A percentile compares a stretch with the other conserved stretches of the same genome.
Conservation (phyloP, 2,329 filamentous ascomycete species). For the Endocalyx cinctus region DNA sequence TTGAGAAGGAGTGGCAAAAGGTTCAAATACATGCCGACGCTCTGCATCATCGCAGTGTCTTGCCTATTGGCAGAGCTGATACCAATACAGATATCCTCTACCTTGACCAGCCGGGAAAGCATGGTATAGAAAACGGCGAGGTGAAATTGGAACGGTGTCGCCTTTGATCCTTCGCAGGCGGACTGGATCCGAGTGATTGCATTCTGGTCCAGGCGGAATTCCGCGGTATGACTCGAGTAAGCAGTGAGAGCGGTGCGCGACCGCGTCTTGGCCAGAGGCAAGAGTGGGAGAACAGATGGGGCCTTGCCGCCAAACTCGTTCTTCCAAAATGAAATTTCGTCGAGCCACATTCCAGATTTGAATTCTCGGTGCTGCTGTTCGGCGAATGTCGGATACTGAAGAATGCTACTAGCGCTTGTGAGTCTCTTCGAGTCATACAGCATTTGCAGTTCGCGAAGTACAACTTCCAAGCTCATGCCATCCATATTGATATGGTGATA, state of each 20-base stretch:
- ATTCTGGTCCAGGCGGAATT: background rate
- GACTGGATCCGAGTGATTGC: background rate
- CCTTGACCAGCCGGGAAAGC: background rate
- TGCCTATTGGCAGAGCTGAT: background rate
- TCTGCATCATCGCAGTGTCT: background rate
- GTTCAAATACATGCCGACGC: conserved; percentile 1
- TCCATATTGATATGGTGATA: conserved; percentile 8
- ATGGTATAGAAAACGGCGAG: background rate
- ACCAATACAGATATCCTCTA: background rate
- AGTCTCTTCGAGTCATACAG: conserved; percentile 2
- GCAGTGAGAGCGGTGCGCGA: background rate
- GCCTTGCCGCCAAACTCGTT: background rate
- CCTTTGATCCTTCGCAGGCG: background rate
- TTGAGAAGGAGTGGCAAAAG: conserved; percentile 3
- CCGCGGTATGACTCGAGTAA: background rate
- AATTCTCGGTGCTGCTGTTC: background rate
- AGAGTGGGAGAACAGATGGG: background rate
- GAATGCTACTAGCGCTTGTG: background rate
- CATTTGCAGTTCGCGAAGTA: conserved; percentile 6
- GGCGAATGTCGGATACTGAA: conserved; percentile 4
- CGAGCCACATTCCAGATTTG: background rate
- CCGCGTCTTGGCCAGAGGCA: background rate
- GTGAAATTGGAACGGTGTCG: background rate
- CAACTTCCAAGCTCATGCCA: conserved; percentile 4
- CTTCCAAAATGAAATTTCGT: background rate